A percentile compares a stretch with the other conserved stretches of the same genome.
phyloP scores from a whole-genome alignment of 495 filamentous ascomycete species.

The Aspergillus sparsus region DNA sequence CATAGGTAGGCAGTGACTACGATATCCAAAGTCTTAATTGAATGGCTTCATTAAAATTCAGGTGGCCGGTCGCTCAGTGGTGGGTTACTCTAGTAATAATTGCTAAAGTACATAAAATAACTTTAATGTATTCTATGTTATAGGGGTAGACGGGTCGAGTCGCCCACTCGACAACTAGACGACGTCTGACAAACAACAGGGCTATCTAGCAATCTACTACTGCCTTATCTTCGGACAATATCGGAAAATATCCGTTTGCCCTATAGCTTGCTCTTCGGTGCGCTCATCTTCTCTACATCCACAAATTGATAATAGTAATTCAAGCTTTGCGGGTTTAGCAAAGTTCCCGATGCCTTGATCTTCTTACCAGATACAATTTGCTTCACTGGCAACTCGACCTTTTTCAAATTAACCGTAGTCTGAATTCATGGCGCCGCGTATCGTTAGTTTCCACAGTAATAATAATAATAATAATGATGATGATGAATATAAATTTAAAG shows the following conservation, averaged over 20 bases:
- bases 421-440: slow-evolving; percentile 38
- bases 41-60: too few relatives aligned
- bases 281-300: slow-evolving; percentile 65
- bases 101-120: too few relatives aligned
- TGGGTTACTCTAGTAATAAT: too few relatives aligned
- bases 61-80: too few relatives aligned
- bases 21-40: too few relatives aligned
- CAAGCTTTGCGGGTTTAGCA: slow-evolving; percentile 73
- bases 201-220: too few relatives aligned
- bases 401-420: slow-evolving; percentile 83
- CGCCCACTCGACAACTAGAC: background rate
- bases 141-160: too few relatives aligned
- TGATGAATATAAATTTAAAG: background rate
- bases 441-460: slow-evolving; percentile 1
- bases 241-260: background rate
- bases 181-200: background rate
- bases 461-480: background rate
- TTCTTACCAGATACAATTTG: slow-evolving; percentile 75
- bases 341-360: slow-evolving; percentile 73
- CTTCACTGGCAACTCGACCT: slow-evolving; percentile 83
- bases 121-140: too few relatives aligned
- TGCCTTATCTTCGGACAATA: too few relatives aligned
- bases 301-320: slow-evolving; percentile 81
- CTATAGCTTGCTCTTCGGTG: slow-evolving; percentile 23
- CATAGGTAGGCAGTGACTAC: too few relatives aligned